These are phyloP conservation scores for Pestalotiopsis sp. DNA, from an alignment of 2,329 filamentous ascomycete genomes.

Conservation along the genomic window DNA sequence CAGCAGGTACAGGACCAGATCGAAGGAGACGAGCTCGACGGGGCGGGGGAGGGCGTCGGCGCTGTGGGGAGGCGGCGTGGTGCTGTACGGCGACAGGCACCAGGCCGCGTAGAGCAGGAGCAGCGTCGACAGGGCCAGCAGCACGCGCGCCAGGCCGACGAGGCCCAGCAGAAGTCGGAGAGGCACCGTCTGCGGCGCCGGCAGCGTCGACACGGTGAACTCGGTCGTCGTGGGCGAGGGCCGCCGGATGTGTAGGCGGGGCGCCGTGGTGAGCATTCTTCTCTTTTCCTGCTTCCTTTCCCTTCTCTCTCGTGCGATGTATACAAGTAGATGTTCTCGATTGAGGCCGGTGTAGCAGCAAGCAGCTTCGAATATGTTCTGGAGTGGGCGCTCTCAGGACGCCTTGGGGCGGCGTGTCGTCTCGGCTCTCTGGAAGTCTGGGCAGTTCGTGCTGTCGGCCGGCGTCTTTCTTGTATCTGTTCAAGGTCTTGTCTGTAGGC, in stretches of 20 bases:
- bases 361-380: background rate
- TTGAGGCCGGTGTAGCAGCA: no score
- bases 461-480: no score
- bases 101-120: slow-evolving; percentile 54
- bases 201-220: slow-evolving; percentile 86
- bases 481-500: no score
- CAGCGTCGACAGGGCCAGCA: slow-evolving; percentile 41
- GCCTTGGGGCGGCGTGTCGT: no score
- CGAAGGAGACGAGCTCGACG: slow-evolving; percentile 13
- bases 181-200: slow-evolving; percentile 47
- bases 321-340: background rate
- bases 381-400: background rate
- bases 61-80: slow-evolving; percentile 13
- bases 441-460: no score
- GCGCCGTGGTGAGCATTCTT: slow-evolving; percentile 62
- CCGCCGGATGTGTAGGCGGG: slow-evolving; percentile 63
- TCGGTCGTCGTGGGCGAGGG: slow-evolving; percentile 88
- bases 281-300: background rate
- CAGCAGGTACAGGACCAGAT: slow-evolving; percentile 24
- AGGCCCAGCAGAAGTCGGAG: slow-evolving; percentile 47
- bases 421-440: no score
- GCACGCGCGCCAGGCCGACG: slow-evolving; percentile 44
- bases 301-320: background rate
- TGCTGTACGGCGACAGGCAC: slow-evolving; percentile 33
- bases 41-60: slow-evolving; percentile 9